phyloP scores from a whole-genome alignment of 2,329 filamentous ascomycete species.

The Trichoderma simmonsii region DNA sequence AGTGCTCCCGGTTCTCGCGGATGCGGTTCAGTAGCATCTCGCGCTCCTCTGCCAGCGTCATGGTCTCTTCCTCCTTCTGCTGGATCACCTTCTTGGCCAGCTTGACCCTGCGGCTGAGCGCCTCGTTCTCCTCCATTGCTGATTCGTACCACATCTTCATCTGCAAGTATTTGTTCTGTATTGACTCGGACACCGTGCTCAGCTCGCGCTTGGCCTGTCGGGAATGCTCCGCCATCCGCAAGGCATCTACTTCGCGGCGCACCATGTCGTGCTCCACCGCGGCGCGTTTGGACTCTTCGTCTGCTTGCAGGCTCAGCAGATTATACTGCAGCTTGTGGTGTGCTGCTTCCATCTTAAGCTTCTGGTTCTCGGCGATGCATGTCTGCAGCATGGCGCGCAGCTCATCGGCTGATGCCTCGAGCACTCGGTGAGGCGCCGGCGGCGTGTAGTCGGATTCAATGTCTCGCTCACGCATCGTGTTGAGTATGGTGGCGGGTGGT shows the following conservation, averaged over 20 bases:
- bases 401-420: slow-evolving; percentile 52
- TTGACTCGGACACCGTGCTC: slow-evolving; percentile 50
- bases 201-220: slow-evolving; percentile 57
- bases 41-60: slow-evolving; percentile 70
- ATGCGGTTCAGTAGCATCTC: slow-evolving; percentile 77
- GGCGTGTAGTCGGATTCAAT: slow-evolving; percentile 41
- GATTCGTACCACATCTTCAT: slow-evolving; percentile 65
- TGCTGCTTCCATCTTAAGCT: slow-evolving; percentile 75
- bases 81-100: slow-evolving; percentile 76
- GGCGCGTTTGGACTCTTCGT: slow-evolving; percentile 80
- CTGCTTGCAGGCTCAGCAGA: slow-evolving; percentile 77
- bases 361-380: slow-evolving; percentile 54
- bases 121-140: slow-evolving; percentile 62
- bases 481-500: slow-evolving; percentile 49
- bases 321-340: slow-evolving; percentile 90
- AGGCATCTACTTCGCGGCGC: slow-evolving; percentile 80
- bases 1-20: slow-evolving; percentile 83
- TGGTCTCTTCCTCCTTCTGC: slow-evolving; percentile 71
- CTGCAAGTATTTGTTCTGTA: slow-evolving; percentile 55
- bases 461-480: slow-evolving; percentile 33
- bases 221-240: slow-evolving; percentile 70
- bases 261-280: slow-evolving; percentile 90
- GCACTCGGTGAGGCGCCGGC: slow-evolving; percentile 49
- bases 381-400: slow-evolving; percentile 55
- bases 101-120: slow-evolving; percentile 62